phyloP scores from a whole-genome alignment of 208 protist species.

The Trypanosoma vivax region DNA sequence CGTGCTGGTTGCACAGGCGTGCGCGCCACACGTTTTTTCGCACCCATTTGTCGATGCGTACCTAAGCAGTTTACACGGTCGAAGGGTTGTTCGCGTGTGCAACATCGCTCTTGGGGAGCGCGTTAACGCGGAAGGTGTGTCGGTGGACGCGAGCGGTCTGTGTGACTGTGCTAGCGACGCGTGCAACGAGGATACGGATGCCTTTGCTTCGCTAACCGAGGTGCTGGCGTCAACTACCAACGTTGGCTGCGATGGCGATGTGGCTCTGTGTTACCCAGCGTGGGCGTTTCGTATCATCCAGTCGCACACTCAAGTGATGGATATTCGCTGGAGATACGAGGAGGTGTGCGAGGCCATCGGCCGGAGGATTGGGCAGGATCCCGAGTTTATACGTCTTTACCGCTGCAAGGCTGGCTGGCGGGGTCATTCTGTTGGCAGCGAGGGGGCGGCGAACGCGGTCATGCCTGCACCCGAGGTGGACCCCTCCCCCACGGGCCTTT shows the following conservation, averaged over 20 bases:
- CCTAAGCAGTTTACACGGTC: too few species aligned
- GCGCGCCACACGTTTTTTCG: too few species aligned
- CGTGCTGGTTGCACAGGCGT: too few species aligned
- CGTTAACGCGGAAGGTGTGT: too few species aligned
- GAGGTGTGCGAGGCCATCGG: conserved; percentile 38
- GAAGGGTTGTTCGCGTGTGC: too few species aligned
- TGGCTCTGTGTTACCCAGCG: not conserved
- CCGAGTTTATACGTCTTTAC: conserved; percentile 52
- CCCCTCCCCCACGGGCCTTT: not conserved
- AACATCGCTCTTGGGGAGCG: too few species aligned
- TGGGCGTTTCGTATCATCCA: not conserved
- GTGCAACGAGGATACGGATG: too few species aligned
- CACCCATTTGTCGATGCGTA: too few species aligned
- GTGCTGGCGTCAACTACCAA: not conserved
- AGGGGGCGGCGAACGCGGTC: not conserved
- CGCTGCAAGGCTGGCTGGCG: too few species aligned
- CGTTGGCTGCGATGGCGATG: not conserved
- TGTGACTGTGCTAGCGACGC: too few species aligned
- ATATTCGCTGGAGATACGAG: conserved; percentile 35
- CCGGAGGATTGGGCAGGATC: conserved; percentile 16
- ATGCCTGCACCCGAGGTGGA: not conserved
- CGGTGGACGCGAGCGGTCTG: too few species aligned
- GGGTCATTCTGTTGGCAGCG: not conserved
- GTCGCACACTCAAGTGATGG: conserved; percentile 21
- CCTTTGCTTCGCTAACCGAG: not conserved